Conservation (phyloP, 2,329 filamentous ascomycete genomes). For the Cladorrhinum sp. region DNA sequence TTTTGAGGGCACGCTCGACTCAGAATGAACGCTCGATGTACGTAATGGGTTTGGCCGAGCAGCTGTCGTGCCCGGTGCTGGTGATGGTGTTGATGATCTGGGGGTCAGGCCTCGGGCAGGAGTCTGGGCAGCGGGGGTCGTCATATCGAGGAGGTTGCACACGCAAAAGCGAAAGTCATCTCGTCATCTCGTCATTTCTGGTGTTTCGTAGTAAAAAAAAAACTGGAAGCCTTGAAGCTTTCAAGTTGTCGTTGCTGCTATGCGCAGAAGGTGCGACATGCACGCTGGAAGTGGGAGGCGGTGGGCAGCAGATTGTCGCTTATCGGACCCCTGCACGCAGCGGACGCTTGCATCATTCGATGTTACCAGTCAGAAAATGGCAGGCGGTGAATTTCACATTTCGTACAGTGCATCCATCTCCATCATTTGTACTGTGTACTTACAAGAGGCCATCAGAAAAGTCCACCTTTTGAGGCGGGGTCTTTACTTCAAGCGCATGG, state of each 20-base stretch:
- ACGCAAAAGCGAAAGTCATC: conserved; percentile 10
- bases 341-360: not conserved
- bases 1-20: conserved; percentile 13
- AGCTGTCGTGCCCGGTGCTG: not conserved
- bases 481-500: not conserved
- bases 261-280: not conserved
- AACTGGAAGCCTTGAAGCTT: not conserved
- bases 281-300: not conserved
- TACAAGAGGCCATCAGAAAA: not conserved
- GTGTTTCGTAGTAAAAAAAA: not conserved
- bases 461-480: not conserved
- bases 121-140: conserved; percentile 21
- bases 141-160: conserved; percentile 17
- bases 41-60: conserved; percentile 19
- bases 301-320: not conserved
- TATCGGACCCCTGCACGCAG: conserved; percentile 1
- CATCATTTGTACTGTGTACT: not conserved
- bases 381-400: conserved; percentile 20
- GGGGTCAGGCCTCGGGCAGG: conserved; percentile 21
- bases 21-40: conserved; percentile 29
- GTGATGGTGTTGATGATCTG: conserved; percentile 10
- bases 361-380: conserved; percentile 8
- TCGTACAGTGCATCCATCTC: not conserved
- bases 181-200: conserved; percentile 7
- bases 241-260: not conserved